Percentiles rank a stretch among this genome's conserved stretches.
phyloP scores from a whole-genome alignment of 495 filamentous ascomycete genomes.

The Margaritispora aquatica region DNA sequence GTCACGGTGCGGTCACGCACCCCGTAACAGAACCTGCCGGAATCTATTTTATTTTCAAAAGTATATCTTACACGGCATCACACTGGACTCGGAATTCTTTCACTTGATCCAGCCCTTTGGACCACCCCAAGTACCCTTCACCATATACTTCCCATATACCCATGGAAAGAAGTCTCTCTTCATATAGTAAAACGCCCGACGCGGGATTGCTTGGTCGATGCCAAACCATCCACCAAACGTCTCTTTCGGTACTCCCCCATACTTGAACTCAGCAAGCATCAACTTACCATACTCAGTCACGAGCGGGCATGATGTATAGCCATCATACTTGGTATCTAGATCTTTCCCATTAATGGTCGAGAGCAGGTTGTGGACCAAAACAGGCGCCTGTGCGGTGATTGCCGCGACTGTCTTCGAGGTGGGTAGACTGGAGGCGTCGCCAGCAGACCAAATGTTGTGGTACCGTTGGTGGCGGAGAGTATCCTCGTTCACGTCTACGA shows the following conservation, averaged over 20 bases:
- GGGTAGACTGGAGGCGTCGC: conserved; percentile 60
- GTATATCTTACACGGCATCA: no score
- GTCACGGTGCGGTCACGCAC: no score
- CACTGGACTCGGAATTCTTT: neutral
- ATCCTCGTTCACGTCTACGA: conserved; percentile 56
- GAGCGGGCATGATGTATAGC: conserved; percentile 66
- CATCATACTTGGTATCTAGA: conserved; percentile 48
- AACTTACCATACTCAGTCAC: conserved; percentile 60
- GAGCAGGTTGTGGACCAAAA: conserved; percentile 53
- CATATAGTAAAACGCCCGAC: conserved; percentile 52
- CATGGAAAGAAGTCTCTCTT: conserved; percentile 72
- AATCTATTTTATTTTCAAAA: no score
- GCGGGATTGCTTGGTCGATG: conserved; percentile 49
- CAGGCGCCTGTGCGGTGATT: conserved; percentile 55
- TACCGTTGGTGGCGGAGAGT: conserved; percentile 58
- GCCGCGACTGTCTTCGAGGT: conserved; percentile 66
- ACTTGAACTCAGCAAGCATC: conserved; percentile 66
- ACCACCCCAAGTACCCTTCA: conserved; percentile 58
- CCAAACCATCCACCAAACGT: conserved; percentile 53
- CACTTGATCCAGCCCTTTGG: conserved; percentile 42
- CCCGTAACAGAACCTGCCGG: no score
- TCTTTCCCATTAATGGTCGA: conserved; percentile 48
- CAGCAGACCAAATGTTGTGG: conserved; percentile 61
- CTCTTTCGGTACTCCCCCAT: conserved; percentile 64
- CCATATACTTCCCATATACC: conserved; percentile 54